Percentiles rank a stretch among this genome's conserved stretches.
phyloP scores from a whole-genome alignment of 192 early-diverging fungal species.

The Rhizophagus sp. region DNA sequence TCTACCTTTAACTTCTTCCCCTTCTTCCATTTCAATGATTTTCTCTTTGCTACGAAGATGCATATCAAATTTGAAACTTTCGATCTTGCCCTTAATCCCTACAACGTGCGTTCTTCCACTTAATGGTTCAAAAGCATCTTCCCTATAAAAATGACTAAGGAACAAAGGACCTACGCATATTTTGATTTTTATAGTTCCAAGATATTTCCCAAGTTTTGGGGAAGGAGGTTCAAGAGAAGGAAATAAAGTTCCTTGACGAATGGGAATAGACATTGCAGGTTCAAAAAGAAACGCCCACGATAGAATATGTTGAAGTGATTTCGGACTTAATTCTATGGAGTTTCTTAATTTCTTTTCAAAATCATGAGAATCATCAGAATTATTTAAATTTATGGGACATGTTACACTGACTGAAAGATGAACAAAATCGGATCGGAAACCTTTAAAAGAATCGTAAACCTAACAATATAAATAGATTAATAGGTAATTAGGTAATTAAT shows the following conservation, averaged over 20 bases:
- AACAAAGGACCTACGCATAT: conserved; percentile 36
- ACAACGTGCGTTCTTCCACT: conserved; percentile 39
- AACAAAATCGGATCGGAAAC: conserved; percentile 49
- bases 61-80: conserved; percentile 40
- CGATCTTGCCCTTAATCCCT: conserved; percentile 44
- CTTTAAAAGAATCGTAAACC: conserved; percentile 46
- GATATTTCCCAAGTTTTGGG: conserved; percentile 43
- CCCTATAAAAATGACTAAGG: conserved; percentile 43
- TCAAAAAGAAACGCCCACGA: conserved; percentile 47
- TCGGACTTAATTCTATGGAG: conserved; percentile 43
- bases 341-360: conserved; percentile 21
- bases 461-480: conserved; percentile 9
- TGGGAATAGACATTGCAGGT: conserved; percentile 43
- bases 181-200: conserved; percentile 47
- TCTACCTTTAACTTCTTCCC: conserved; percentile 33
- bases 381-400: conserved; percentile 29
- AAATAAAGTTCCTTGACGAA: conserved; percentile 41
- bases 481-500: neutral
- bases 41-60: conserved; percentile 39
- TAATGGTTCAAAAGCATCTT: conserved; percentile 30
- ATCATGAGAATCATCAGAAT: neutral
- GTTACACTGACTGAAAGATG: conserved; percentile 45
- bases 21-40: conserved; percentile 31
- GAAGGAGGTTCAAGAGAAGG: conserved; percentile 34
- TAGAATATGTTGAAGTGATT: conserved; percentile 41